A percentile compares a stretch with the other conserved stretches of the same genome.
phyloP scores from a whole-genome alignment of 257 asterid species.

The Catharanthus roseus region DNA sequence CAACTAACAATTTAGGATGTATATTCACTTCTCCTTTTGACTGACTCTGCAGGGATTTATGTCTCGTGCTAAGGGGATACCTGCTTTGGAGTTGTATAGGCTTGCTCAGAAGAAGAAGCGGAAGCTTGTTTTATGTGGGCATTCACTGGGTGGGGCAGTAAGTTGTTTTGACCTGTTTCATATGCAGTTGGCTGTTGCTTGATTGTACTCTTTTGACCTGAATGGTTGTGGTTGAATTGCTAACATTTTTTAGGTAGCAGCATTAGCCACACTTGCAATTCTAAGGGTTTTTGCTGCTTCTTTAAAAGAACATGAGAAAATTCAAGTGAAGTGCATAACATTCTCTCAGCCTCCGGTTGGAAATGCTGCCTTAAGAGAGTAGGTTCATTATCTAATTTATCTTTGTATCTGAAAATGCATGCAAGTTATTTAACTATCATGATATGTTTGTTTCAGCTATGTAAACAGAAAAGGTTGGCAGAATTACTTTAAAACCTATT shows the following conservation, averaged over 20 bases:
- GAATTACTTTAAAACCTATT: conserved; percentile 75
- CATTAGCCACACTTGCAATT: conserved; percentile 91
- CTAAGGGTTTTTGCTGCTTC: conserved; percentile 79
- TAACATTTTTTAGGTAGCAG: conserved; percentile 71
- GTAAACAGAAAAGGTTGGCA: conserved; percentile 94
- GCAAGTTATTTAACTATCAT: conserved; percentile 9
- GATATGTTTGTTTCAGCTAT: conserved; percentile 50
- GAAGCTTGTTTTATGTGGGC: conserved; percentile 88
- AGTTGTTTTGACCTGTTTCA: conserved; percentile 22
- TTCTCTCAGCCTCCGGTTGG: conserved; percentile 99
- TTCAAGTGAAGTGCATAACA: conserved; percentile 92
- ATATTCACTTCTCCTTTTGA: conserved; percentile 15
- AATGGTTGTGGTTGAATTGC: conserved; percentile 14
- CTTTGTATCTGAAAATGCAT: conserved; percentile 2
- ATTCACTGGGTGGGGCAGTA: conserved; percentile 98
- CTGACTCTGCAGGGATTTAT: conserved; percentile 71
- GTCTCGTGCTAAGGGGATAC: conserved; percentile 99
- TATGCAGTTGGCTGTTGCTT: conserved; percentile 2
- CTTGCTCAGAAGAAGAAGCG: conserved; percentile 89
- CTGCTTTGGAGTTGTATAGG: conserved; percentile 89
- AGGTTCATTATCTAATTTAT: conserved; percentile 26
- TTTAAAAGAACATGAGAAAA: conserved; percentile 72
- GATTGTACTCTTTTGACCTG: conserved; percentile 2
- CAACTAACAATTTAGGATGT: neutral
- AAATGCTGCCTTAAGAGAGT: conserved; percentile 97